phyloP scores from a whole-genome alignment of 441 rosid species.

The Mallotus repandus region DNA sequence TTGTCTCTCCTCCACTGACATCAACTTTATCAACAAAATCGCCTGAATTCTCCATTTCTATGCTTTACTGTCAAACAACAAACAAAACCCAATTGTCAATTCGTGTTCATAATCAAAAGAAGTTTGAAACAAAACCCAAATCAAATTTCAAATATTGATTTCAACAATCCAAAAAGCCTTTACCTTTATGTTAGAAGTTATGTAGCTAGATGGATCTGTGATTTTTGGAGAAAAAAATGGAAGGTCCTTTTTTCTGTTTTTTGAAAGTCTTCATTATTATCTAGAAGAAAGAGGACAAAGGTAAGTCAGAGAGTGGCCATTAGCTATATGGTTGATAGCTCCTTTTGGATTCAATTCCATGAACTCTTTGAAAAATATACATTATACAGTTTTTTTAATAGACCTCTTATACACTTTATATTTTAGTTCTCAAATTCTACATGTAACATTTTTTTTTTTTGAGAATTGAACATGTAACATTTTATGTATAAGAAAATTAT shows the following conservation, averaged over 20 bases:
- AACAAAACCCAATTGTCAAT: not conserved
- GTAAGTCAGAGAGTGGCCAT: not conserved
- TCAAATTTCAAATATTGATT: not conserved
- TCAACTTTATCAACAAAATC: slow-evolving; percentile 34
- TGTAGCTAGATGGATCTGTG: not conserved
- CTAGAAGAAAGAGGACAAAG: not conserved
- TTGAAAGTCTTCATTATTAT: not conserved
- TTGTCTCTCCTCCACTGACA: slow-evolving; percentile 39
- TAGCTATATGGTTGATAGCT: too few relatives aligned
- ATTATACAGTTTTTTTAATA: not conserved
- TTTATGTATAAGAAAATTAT: too few relatives aligned
- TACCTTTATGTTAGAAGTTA: not conserved
- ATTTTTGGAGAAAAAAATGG: too few relatives aligned
- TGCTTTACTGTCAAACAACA: not conserved
- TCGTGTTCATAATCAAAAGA: not conserved
- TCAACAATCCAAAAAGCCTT: not conserved
- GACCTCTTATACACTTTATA: too few relatives aligned
- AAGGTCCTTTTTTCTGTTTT: not conserved
- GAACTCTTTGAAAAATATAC: not conserved
- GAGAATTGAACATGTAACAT: too few relatives aligned
- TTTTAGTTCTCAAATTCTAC: too few relatives aligned
- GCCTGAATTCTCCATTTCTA: slow-evolving; percentile 45
- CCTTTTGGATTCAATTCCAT: not conserved
- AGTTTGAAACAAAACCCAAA: not conserved
- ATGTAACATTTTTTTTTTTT: too few relatives aligned